phyloP scores from a whole-genome alignment of 192 early-diverging fungal species.

The Kappamyces sp. region DNA sequence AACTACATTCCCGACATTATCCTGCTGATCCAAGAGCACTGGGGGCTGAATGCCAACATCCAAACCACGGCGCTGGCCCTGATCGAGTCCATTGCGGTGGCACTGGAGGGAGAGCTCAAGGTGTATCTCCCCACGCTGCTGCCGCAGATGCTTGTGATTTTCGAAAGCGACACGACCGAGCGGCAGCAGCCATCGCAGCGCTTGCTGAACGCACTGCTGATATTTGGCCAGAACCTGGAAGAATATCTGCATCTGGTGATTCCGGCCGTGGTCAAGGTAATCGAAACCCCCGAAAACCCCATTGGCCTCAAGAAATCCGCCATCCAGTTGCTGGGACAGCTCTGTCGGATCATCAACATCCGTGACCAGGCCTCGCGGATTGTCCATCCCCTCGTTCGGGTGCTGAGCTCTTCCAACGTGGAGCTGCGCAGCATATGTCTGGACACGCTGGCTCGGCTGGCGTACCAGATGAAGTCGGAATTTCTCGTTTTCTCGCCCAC shows the following conservation, averaged over 20 bases:
- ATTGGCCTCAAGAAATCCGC: constrained; percentile 54
- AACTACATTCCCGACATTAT: constrained; percentile 77
- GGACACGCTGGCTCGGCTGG: constrained; percentile 75
- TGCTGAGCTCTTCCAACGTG: constrained; percentile 48
- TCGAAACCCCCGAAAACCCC: constrained; percentile 68
- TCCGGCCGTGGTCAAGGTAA: constrained; percentile 71
- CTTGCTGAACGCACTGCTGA: constrained; percentile 70
- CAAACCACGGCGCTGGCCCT: constrained; percentile 81
- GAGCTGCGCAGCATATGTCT: constrained; percentile 63
- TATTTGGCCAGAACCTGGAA: constrained; percentile 83
- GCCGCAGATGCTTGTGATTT: constrained; percentile 76
- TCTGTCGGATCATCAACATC: constrained; percentile 75
- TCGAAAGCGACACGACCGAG: constrained; percentile 73
- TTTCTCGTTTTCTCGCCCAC: constrained; percentile 85
- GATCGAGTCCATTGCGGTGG: constrained; percentile 77
- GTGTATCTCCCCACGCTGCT: constrained; percentile 73
- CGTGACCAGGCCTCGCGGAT: constrained; percentile 82
- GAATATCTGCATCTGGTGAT: constrained; percentile 89
- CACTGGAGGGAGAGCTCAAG: constrained; percentile 85
- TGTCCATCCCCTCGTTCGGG: constrained; percentile 74
- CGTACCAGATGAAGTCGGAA: constrained; percentile 77
- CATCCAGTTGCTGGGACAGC: constrained; percentile 63
- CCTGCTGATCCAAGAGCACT: constrained; percentile 70
- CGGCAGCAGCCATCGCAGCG: constrained; percentile 54
- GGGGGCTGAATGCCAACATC: constrained; percentile 60